Evolutionary conservation across 1,284 basidiomycete species (phyloP).

Genomic region (Amylostereum chailletii): DNA sequence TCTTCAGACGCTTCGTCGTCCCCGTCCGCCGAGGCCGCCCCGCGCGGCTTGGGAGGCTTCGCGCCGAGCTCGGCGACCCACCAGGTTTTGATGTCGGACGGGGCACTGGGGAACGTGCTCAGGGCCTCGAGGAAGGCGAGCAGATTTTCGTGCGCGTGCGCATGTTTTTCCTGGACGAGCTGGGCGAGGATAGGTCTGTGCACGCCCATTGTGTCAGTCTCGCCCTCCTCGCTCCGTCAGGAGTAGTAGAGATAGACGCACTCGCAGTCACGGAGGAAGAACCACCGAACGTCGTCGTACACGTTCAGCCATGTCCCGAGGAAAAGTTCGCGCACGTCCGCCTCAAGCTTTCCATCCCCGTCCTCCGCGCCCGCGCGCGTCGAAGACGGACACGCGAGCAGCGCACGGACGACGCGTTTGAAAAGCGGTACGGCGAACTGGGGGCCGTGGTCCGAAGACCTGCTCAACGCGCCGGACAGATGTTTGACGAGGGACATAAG

Average conservation of each 20-base stretch:
- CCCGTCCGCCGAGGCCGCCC: constrained; percentile 26
- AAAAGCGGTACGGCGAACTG: constrained; percentile 70
- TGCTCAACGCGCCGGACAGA: constrained; percentile 53
- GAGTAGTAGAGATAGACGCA: constrained; percentile 27
- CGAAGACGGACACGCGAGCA: constrained; percentile 58
- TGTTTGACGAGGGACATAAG: constrained; percentile 77
- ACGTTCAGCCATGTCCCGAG: constrained; percentile 68
- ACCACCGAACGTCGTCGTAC: constrained; percentile 89
- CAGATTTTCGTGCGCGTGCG: constrained; percentile 51
- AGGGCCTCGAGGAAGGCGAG: constrained; percentile 73
- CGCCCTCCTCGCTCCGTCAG: too few species aligned
- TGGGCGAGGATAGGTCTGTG: constrained; percentile 17
- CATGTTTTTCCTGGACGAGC: constrained; percentile 23
- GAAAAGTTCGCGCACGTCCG: constrained; percentile 59
- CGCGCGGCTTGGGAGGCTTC: constrained; percentile 46
- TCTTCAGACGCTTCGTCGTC: constrained; percentile 28
- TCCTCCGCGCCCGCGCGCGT: constrained; percentile 20
- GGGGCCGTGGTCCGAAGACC: constrained; percentile 26
- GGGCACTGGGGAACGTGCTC: constrained; percentile 73
- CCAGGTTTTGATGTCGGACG: constrained; percentile 76
- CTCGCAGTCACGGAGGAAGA: constrained; percentile 83
- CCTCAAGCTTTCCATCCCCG: constrained; percentile 29
- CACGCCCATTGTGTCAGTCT: not conserved
- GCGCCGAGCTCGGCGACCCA: constrained; percentile 71
- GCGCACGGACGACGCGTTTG: constrained; percentile 49